Percentiles rank a stretch among this genome's conserved stretches.
These are phyloP conservation scores for Umbilicaria muhlenbergii DNA, from an alignment of 495 filamentous ascomycete species.

Conservation along the genomic window DNA sequence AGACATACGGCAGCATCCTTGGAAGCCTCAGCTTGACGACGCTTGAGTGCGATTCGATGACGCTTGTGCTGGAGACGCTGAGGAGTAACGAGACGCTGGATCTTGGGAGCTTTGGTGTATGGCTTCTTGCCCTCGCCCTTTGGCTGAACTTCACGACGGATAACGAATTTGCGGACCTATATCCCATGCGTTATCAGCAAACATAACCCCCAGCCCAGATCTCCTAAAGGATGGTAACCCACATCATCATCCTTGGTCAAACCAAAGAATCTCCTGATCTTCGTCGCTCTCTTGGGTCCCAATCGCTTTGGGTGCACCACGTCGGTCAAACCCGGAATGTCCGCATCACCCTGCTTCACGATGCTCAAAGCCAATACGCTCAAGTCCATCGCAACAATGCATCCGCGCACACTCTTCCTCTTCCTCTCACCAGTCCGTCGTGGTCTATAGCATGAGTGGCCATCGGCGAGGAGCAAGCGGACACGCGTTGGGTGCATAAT, in stretches of 20 bases:
- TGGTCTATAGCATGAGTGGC: slow-evolving; percentile 94
- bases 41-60: slow-evolving; percentile 92
- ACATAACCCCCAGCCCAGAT: not conserved
- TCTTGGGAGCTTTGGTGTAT: slow-evolving; percentile 99
- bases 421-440: slow-evolving; percentile 96
- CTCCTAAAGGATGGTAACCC: slow-evolving; percentile 23
- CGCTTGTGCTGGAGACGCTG: slow-evolving; percentile 99
- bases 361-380: slow-evolving; percentile 83
- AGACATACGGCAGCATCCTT: slow-evolving; percentile 87
- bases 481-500: slow-evolving; percentile 97
- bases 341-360: slow-evolving; percentile 91
- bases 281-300: slow-evolving; percentile 96
- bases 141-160: slow-evolving; percentile 89
- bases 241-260: slow-evolving; percentile 99
- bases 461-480: slow-evolving; percentile 79
- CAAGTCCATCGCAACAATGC: slow-evolving; percentile 91
- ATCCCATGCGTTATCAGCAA: not conserved
- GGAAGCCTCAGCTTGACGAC: slow-evolving; percentile 79
- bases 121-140: slow-evolving; percentile 92
- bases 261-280: slow-evolving; percentile 97
- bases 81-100: slow-evolving; percentile 97
- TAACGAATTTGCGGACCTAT: slow-evolving; percentile 95
- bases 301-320: slow-evolving; percentile 93
- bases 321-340: slow-evolving; percentile 92
- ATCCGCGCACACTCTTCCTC: slow-evolving; percentile 94